phyloP scores from a whole-genome alignment of 1,284 basidiomycete species.

The Papiliotrema nemorosa region DNA sequence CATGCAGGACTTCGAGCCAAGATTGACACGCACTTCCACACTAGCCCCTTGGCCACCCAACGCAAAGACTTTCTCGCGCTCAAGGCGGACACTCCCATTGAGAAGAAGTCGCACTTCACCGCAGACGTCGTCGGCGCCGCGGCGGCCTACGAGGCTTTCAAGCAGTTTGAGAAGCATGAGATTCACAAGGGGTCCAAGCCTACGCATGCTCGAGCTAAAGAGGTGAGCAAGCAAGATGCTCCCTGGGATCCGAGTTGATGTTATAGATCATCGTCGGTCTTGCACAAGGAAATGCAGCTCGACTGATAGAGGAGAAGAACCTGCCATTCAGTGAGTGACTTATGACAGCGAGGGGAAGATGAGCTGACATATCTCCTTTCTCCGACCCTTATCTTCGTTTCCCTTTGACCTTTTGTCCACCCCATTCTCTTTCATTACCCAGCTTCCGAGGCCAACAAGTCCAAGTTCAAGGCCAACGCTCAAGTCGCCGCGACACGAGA shows the following conservation, averaged over 20 bases:
- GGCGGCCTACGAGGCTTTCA: constrained; percentile 35
- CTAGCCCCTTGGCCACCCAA: constrained; percentile 23
- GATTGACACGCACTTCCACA: constrained; percentile 19
- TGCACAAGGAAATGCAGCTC: constrained; percentile 24
- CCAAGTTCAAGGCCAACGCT: constrained; percentile 26
- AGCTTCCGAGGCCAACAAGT: constrained; percentile 26
- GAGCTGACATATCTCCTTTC: no score
- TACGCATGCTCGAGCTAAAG: constrained; percentile 24
- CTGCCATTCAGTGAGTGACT: constrained; percentile 33
- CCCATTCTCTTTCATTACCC: not conserved
- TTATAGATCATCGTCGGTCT: constrained; percentile 30
- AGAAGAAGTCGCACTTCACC: constrained; percentile 37
- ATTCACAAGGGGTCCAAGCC: constrained; percentile 23
- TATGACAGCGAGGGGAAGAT: not conserved
- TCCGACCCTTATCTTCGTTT: no score
- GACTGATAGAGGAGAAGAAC: constrained; percentile 33
- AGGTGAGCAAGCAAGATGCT: constrained; percentile 10
- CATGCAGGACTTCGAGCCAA: constrained; percentile 26
- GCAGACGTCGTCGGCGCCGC: constrained; percentile 34
- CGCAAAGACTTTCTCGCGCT: constrained; percentile 34
- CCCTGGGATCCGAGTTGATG: not conserved
- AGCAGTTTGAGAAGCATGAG: constrained; percentile 31
- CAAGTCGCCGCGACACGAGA: constrained; percentile 25
- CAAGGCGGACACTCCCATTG: constrained; percentile 25
- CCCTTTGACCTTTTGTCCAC: no score